Evolutionary conservation across 2,329 filamentous ascomycete genomes (phyloP).

Genomic region (Phialophora tarda): DNA sequence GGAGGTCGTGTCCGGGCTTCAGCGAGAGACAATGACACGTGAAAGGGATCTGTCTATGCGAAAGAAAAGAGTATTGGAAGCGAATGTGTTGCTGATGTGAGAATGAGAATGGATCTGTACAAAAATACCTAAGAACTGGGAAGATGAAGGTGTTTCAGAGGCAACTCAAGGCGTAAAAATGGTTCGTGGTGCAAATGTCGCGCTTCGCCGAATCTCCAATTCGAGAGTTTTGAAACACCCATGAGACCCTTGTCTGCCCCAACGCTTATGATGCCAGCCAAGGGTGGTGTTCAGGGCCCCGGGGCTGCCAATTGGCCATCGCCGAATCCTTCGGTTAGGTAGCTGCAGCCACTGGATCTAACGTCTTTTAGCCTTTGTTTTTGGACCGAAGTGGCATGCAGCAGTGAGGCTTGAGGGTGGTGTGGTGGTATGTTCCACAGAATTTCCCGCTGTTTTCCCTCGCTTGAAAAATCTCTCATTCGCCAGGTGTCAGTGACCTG

Average conservation of each 20-base stretch:
- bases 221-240: constrained; percentile 5
- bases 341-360: not conserved
- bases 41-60: constrained; percentile 6
- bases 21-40: constrained; percentile 19
- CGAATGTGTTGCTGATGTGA: constrained; percentile 3
- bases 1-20: not conserved
- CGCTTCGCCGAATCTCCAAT: constrained; percentile 9
- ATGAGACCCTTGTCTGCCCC: not conserved
- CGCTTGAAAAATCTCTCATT: constrained; percentile 16
- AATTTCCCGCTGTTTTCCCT: constrained; percentile 17
- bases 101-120: constrained; percentile 12
- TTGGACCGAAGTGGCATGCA: constrained; percentile 2
- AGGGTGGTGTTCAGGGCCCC: constrained; percentile 1
- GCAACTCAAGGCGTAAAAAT: not conserved
- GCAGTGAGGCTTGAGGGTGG: not conserved
- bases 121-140: not conserved
- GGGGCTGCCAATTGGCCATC: constrained; percentile 9
- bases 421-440: constrained; percentile 3
- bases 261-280: constrained; percentile 19
- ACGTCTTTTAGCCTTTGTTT: not conserved
- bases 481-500: constrained; percentile 25
- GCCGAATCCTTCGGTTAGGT: constrained; percentile 22
- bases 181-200: constrained; percentile 6
- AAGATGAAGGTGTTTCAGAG: constrained; percentile 9
- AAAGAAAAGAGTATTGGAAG: not conserved